Percentiles rank a stretch among this genome's conserved stretches.
phyloP scores from a whole-genome alignment of 257 asterid species.

The Primulina huaijiensis region DNA sequence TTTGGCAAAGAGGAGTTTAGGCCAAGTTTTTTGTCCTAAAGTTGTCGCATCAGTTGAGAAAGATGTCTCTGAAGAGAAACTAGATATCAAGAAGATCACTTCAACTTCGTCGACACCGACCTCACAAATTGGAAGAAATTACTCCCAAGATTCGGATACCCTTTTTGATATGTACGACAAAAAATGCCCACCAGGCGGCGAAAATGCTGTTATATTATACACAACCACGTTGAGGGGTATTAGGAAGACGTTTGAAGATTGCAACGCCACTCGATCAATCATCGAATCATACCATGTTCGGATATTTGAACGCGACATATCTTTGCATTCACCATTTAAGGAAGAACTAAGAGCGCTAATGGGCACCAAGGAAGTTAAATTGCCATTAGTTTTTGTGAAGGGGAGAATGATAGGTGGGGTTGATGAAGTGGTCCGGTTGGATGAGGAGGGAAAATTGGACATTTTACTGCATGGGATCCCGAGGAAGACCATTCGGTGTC shows the following conservation, averaged over 20 bases:
- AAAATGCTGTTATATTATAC: constrained; percentile 51
- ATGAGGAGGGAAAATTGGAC: constrained; percentile 81
- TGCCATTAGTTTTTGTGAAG: constrained; percentile 75
- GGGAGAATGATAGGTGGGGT: constrained; percentile 93
- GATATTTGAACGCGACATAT: constrained; percentile 62
- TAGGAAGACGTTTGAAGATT: constrained; percentile 89
- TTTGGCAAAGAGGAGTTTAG: constrained; percentile 43
- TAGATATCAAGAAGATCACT: constrained; percentile 53
- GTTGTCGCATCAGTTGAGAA: constrained; percentile 47
- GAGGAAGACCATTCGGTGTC: constrained; percentile 42
- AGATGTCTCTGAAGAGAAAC: constrained; percentile 48
- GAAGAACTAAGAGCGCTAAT: constrained; percentile 64
- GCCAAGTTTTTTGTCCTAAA: constrained; percentile 63
- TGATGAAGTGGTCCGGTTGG: constrained; percentile 68
- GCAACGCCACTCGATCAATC: constrained; percentile 56
- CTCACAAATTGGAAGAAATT: constrained; percentile 15
- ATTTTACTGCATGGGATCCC: constrained; percentile 59
- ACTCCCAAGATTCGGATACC: constrained; percentile 24
- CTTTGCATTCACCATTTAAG: constrained; percentile 80
- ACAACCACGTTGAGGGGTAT: constrained; percentile 84
- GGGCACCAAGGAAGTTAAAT: constrained; percentile 56
- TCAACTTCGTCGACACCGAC: constrained; percentile 23
- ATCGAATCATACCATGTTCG: constrained; percentile 56
- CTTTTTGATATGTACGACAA: constrained; percentile 40
- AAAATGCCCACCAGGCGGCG: constrained; percentile 70